Percentiles rank a stretch among this genome's conserved stretches.
phyloP scores from a whole-genome alignment of 257 asterid species.

The Asclepias syriaca region DNA sequence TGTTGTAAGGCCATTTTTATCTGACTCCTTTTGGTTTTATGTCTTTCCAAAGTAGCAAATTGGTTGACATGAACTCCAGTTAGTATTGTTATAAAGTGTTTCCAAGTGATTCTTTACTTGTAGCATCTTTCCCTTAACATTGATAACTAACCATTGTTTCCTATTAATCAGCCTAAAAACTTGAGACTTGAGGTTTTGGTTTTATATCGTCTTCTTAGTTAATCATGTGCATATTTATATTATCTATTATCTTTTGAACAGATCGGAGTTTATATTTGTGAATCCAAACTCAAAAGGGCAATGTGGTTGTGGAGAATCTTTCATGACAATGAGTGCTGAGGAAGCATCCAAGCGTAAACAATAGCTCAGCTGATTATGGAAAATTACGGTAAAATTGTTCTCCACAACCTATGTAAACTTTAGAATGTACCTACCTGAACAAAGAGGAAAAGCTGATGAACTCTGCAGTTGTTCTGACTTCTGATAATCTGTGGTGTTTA shows the following conservation, averaged over 20 bases:
- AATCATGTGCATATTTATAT: constrained; percentile 19
- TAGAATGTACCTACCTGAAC: background rate
- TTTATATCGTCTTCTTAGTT: too few relatives aligned
- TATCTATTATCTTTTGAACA: constrained; percentile 26
- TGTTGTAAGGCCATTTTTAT: background rate
- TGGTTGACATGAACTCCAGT: background rate
- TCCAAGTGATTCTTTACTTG: background rate
- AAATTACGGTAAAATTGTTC: too few relatives aligned
- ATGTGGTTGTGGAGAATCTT: constrained; percentile 97
- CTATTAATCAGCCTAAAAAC: background rate
- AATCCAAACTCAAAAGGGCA: constrained; percentile 89
- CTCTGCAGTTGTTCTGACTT: background rate
- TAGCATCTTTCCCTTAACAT: background rate
- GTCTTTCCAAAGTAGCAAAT: background rate
- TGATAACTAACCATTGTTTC: background rate
- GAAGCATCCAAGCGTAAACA: constrained; percentile 58
- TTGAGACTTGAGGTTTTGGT: background rate
- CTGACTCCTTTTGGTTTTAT: background rate
- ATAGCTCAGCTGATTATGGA: background rate
- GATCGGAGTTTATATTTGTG: constrained; percentile 87
- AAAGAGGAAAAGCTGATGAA: background rate
- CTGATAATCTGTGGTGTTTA: background rate
- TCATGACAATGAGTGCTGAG: constrained; percentile 68
- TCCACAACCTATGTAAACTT: background rate
- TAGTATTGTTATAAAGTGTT: background rate